Evolutionary conservation across 495 filamentous ascomycete genomes (phyloP), one percentile per base, ranked within the genome.

Genomic region (Podospora appendiculata): DNA sequence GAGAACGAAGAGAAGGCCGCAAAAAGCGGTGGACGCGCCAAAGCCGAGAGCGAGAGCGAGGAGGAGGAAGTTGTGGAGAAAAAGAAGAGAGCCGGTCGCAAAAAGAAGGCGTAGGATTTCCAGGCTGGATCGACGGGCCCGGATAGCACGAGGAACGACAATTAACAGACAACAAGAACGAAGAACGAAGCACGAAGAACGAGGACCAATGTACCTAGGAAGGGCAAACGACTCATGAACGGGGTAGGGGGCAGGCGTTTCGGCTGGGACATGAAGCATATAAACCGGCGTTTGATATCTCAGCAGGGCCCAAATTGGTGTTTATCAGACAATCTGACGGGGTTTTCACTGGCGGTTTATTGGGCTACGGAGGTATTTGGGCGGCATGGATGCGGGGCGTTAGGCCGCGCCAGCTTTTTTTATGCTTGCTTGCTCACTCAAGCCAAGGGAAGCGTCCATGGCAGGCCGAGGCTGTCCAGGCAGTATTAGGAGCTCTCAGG

Each of bases 1-100:
- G 82, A 86, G 4, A 89, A 92, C 62, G 87, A 76, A 40, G 71
- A 74, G 42, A 70, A 76, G 50, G 60, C 49, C 3, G 50, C 41
- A 18, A 51, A 51, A 41, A 45, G 49, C 10, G 49, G 49, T n/a
- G 33, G 49, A 6, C 40, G 49, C 8, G 38, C 52, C 25, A 71
- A 72, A 53, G 61, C 58, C 8, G 74, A 76, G 38, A 74, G 59
- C 40, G 72, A 74, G 17, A 74, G 66, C 45, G 72, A 75, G 33
- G 73, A 76, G 35, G 74, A 72, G 41, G 58, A 13, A 3, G 61
- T 60, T 32, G 73, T 71, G 65, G 72, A 68, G 63, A 73, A 68
- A 58, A 74, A 67, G 63, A 71, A 65, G 54, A 67, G 66, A 42
- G 64, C 63, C 25, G 66, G 69, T 34, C 60, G 72, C 18, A 73